A percentile compares a stretch with the other conserved stretches of the same genome.
Evolutionary conservation across 306 rosid species (phyloP).

Genomic region (Delonix regia): DNA sequence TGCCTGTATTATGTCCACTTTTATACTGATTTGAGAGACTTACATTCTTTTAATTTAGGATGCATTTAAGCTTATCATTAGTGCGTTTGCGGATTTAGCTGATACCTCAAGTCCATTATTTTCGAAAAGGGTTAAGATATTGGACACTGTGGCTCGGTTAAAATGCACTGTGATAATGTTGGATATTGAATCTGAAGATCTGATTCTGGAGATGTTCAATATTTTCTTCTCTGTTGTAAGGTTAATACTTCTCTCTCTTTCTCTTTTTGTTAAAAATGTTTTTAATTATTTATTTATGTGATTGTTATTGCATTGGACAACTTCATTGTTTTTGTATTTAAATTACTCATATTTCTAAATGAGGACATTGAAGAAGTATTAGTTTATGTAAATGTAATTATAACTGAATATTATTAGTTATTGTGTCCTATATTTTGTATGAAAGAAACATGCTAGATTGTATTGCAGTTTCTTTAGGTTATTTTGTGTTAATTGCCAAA

Average conservation of each 20-base stretch:
- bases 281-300: not conserved
- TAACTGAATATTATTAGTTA: not conserved
- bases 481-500: not conserved
- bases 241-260: constrained; percentile 43
- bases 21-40: constrained; percentile 23
- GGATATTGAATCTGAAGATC: constrained; percentile 71
- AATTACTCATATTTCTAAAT: not conserved
- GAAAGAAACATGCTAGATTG: constrained; percentile 9
- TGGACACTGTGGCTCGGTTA: constrained; percentile 75
- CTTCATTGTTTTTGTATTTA: not conserved
- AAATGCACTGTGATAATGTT: constrained; percentile 86
- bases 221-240: constrained; percentile 80
- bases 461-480: not conserved
- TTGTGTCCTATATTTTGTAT: not conserved
- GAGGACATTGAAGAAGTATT: not conserved
- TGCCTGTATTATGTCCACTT: constrained; percentile 15
- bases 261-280: constrained; percentile 25
- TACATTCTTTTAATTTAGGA: constrained; percentile 55
- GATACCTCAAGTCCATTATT: constrained; percentile 67
- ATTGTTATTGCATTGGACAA: constrained; percentile 8
- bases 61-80: constrained; percentile 66
- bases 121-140: constrained; percentile 76
- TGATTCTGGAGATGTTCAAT: constrained; percentile 75
- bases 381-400: not conserved
- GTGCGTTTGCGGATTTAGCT: constrained; percentile 73